Evolutionary conservation across 306 rosid species (phyloP).

Genomic region (Acacia crassicarpa): DNA sequence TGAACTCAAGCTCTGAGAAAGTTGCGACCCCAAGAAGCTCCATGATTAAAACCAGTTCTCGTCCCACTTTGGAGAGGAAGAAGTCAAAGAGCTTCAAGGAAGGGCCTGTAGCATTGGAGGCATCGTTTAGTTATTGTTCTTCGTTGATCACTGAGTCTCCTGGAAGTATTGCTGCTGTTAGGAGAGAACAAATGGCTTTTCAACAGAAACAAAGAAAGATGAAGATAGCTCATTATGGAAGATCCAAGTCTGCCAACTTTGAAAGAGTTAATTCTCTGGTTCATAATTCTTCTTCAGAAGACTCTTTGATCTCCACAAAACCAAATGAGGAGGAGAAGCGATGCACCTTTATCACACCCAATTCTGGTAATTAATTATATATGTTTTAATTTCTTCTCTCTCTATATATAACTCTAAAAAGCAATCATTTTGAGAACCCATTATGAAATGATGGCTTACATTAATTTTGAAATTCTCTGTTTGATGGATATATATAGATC

Average conservation of each 20-base stretch:
- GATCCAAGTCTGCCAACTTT: constrained; percentile 90
- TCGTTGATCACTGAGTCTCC: constrained; percentile 88
- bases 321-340: constrained; percentile 64
- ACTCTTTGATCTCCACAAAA: constrained; percentile 29
- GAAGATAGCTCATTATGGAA: constrained; percentile 94
- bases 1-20: constrained; percentile 69
- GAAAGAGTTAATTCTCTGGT: constrained; percentile 59
- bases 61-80: constrained; percentile 73
- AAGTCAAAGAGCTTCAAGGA: constrained; percentile 89
- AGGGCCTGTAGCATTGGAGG: constrained; percentile 45
- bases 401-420: background rate
- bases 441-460: background rate
- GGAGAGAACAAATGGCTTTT: constrained; percentile 89
- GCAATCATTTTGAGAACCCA: background rate
- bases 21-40: constrained; percentile 49
- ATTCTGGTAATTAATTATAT: constrained; percentile 61
- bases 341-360: constrained; percentile 89
- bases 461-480: constrained; percentile 16
- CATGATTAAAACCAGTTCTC: constrained; percentile 28
- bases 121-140: constrained; percentile 67
- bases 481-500: constrained; percentile 49
- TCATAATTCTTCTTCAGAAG: constrained; percentile 22
- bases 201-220: constrained; percentile 89
- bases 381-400: background rate
- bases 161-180: constrained; percentile 93